Evolutionary conservation across 345 rosid genomes (phyloP), one percentile per base, ranked within the genome.

Genomic region (Cochlearia excelsa): DNA sequence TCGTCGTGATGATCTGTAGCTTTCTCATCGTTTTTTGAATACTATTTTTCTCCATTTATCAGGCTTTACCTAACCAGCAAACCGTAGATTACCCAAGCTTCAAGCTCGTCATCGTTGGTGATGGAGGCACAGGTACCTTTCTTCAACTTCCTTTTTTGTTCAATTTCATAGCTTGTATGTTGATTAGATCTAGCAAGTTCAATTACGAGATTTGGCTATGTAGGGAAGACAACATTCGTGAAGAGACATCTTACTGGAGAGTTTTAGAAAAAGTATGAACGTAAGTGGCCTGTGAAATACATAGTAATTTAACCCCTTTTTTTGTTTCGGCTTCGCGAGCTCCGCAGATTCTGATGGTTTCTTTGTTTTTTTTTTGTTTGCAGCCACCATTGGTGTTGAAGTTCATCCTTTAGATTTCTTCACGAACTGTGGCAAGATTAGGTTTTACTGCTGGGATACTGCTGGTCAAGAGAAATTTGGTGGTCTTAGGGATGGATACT

Each of bases 401-500:
- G 97, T 93, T 74, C 99, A 87, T 63, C 99, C 99, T 0, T 55
- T 93, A 79, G 99, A 93, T 54, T 93, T 93, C 86, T 80, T 78
- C 73, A 93, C 99, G 0, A 93, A 89, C 78, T 87, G 95, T 35
- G 99, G 99, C 27, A 86, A 89, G 74, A 76, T 93, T 62, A 78
- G 99, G 1, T 93, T 93, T 61, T 86, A 93, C 73, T 88, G 97
- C 72, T 93, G 97, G 99, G 99, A 93, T 35, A 93, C 99, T 53
- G 97, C 99, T 7, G 95, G 99, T 0, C 99, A 93, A 54, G 99
- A 89, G 82, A 89, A 87, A 67, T 89, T 93, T 57, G 99, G 99
- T 65, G 95, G 97, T 43, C 91, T 93, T 1, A 76, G 97, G 71
- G 99, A 93, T 83, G 99, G 98, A 45, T 92, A 92, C 69, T 92